Base-by-base conservation (phyloP, 2,329 filamentous ascomycete genomes). In the Lasiodiplodia sp. region DNA sequence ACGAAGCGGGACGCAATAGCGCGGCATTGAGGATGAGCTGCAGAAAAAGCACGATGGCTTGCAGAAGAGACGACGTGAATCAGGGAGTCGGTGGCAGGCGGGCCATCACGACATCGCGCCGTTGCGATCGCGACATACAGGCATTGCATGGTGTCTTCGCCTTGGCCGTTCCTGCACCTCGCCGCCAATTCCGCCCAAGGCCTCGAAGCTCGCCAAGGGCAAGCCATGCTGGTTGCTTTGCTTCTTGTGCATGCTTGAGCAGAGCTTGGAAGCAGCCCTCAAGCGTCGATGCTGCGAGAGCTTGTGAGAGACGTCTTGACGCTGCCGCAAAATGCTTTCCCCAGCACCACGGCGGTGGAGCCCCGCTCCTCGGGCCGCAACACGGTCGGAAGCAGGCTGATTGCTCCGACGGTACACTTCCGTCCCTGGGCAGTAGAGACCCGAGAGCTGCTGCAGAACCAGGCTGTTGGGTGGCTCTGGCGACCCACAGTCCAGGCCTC, bases 61-160 rank as follows among this genome's bases (percentile, higher is more conserved):
- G 75, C 69, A 12, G 53, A 38, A 57, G 16, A 18, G 11, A 10
- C 8, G 25, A 10, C 34, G 56, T 25, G 37, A 62, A 62, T 51
- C 57, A 47, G 57, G 38, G 34, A 14, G 44, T 8, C 40, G 23
- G 57, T 38, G 37, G 23, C 21, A 37, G 21, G 31, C 55, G 55
- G 11, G 28, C 34, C n/a, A 51, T 63, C 60, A 64, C 44, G 60
- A 64, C 44, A 52, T 64, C 31, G 60, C 44, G 49, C 2, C 47
- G 60, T 37, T 58, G 40, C 66, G 53, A 68, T 68, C 58, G 66
- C 66, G 66, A 68, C 66, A 68, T 68, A 38, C 66, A 64, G 58
- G 66, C 66, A 68, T 68, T 40, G 18, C 47, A 49, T 68, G 51
- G 31, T 68, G 57, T 40, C 51, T 56, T 60, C 44, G 44, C 31